Percentiles rank a stretch among this genome's conserved stretches.
These are phyloP conservation scores for Xylaria telfairii DNA, from an alignment of 495 filamentous ascomycete species.

Conservation along the genomic window DNA sequence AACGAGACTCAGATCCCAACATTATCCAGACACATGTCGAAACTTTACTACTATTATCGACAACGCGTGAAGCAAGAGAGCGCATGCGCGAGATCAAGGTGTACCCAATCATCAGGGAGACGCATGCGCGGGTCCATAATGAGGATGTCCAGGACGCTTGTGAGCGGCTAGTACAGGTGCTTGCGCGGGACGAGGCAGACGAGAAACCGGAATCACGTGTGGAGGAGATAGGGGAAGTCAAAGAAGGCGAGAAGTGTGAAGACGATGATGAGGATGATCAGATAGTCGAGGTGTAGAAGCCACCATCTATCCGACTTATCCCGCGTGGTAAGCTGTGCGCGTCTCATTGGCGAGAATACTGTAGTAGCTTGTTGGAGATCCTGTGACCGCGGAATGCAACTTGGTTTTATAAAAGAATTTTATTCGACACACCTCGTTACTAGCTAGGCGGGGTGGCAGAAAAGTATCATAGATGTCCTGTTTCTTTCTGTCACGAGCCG, in stretches of 20 bases:
- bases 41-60: slow-evolving; percentile 81
- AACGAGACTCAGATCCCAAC: slow-evolving; percentile 72
- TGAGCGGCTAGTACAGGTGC: slow-evolving; percentile 87
- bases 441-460: neutral
- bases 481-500: neutral
- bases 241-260: slow-evolving; percentile 62
- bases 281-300: slow-evolving; percentile 53
- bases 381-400: neutral
- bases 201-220: slow-evolving; percentile 46
- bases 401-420: neutral
- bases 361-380: neutral
- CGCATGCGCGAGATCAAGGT: slow-evolving; percentile 75
- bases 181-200: slow-evolving; percentile 81
- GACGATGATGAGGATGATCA: slow-evolving; percentile 47
- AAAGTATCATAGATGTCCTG: neutral
- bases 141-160: slow-evolving; percentile 84
- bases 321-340: slow-evolving; percentile 3
- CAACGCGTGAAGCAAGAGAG: slow-evolving; percentile 75
- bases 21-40: slow-evolving; percentile 89
- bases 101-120: slow-evolving; percentile 88
- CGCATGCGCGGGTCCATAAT: slow-evolving; percentile 78
- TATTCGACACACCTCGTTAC: neutral
- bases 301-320: neutral
- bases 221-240: slow-evolving; percentile 54
- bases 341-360: slow-evolving; percentile 1